phyloP scores from a whole-genome alignment of 75 land plant genomes.

The Cryptomeria japonica region DNA sequence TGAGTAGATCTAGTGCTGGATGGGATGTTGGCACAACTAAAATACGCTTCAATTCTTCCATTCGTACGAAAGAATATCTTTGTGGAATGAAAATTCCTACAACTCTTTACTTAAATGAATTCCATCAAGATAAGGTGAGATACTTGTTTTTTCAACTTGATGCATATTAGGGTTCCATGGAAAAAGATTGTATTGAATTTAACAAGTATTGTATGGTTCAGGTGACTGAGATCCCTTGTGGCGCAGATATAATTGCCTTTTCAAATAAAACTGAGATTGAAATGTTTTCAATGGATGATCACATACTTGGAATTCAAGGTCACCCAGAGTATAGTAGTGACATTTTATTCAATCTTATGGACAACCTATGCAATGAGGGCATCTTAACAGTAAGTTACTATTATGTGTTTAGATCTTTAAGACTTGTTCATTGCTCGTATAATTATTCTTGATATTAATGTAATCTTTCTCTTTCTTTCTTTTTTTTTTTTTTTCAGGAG shows the following conservation, averaged over 20 bases:
- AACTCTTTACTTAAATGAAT: slow-evolving; percentile 47
- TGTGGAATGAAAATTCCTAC: slow-evolving; percentile 41
- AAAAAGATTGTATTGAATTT: not conserved
- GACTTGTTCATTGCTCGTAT: not conserved
- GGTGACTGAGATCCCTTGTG: slow-evolving; percentile 68
- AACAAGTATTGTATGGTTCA: slow-evolving; percentile 3
- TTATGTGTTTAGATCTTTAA: not conserved
- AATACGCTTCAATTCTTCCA: slow-evolving; percentile 33
- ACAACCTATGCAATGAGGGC: slow-evolving; percentile 41
- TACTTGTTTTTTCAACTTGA: not conserved
- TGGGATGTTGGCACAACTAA: slow-evolving; percentile 85
- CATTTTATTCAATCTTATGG: slow-evolving; percentile 64
- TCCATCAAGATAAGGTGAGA: slow-evolving; percentile 71
- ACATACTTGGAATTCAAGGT: slow-evolving; percentile 86
- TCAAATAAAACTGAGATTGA: slow-evolving; percentile 76
- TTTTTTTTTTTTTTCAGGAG: slow-evolving; percentile 23
- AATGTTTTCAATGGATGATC: slow-evolving; percentile 65
- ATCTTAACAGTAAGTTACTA: slow-evolving; percentile 38
- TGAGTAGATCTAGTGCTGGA: slow-evolving; percentile 60
- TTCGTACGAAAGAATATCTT: slow-evolving; percentile 22
- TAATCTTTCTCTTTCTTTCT: not conserved
- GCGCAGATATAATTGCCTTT: slow-evolving; percentile 64
- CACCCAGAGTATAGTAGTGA: slow-evolving; percentile 92
- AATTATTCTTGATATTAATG: not conserved
- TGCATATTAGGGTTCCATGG: not conserved